Evolutionary conservation across 345 rosid species (phyloP).

Genomic region (Arabidopsis arenosa): DNA sequence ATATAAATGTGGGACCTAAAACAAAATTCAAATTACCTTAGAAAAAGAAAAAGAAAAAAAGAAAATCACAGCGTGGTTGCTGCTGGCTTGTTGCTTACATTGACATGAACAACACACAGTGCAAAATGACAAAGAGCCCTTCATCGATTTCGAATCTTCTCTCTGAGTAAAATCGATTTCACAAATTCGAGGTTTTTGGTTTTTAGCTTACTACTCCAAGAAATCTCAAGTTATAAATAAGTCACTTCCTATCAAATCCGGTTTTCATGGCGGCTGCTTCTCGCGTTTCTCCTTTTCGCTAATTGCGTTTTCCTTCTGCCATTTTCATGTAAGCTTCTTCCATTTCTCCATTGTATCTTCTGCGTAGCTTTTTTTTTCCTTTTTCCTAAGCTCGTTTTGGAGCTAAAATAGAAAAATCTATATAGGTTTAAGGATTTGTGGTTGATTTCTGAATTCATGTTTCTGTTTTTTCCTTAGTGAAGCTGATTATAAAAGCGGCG

Average conservation of each 20-base stretch:
- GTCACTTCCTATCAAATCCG: constrained; percentile 1
- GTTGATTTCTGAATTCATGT: background rate
- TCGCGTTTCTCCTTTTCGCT: background rate
- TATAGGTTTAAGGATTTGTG: background rate
- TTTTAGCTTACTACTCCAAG: background rate
- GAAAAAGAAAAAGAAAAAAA: background rate
- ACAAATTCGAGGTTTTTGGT: constrained; percentile 7
- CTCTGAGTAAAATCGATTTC: constrained; percentile 4
- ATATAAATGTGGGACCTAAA: constrained; percentile 24
- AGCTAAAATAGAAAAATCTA: too few species aligned
- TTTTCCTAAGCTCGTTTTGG: too few species aligned
- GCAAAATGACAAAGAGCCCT: constrained; percentile 34
- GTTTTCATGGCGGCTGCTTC: constrained; percentile 10
- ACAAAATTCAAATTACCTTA: constrained; percentile 20
- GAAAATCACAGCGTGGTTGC: constrained; percentile 21
- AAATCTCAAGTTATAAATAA: background rate
- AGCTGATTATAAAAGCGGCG: constrained; percentile 7
- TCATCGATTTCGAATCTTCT: constrained; percentile 36
- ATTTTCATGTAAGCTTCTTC: constrained; percentile 18
- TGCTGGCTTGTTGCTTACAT: constrained; percentile 32
- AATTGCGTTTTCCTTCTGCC: constrained; percentile 2
- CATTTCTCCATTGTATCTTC: background rate
- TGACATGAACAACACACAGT: constrained; percentile 41
- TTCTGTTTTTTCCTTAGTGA: background rate
- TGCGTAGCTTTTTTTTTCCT: too few species aligned